Base-by-base conservation (phyloP, 2,329 filamentous ascomycete species). In the Lizonia empirigonia region DNA sequence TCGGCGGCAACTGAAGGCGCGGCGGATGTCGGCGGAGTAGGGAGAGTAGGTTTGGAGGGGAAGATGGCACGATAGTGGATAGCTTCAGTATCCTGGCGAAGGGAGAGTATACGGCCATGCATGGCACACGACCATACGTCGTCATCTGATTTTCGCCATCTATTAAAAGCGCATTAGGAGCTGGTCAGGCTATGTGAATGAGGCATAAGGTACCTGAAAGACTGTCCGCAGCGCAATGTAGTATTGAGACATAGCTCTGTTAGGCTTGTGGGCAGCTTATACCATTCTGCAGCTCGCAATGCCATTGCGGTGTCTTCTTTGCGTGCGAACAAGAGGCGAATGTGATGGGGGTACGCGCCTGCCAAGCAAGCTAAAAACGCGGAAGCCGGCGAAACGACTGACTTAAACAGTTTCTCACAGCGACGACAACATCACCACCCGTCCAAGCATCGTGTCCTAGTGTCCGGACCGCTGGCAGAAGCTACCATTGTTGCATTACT, bases 161-260 rank as follows among this genome's bases (percentile, higher is more conserved):
- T 87, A 49, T n/a, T 20, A n/a, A 16, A 47, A 8, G 27, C 20
- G 23, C 24, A 24, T 58, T 41, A 61, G 63, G 24, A 23, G 12
- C 12, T 29, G 7, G 13, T 19, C 3, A 26, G n/a, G 29, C 27
- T 32, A 13, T 24, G 23, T 7, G 33, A n/a, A 29, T 10, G 24
- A 37, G 12, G 42, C 10, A 40, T 12, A 7, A n/a, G 30, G 52
- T 73, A 85, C 83, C 85, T 77, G 62, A 99, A 99, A 0, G 93
- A 96, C 73, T 99, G 94, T 3, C 94, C 94, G 71, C 94, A 99
- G 56, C 93, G 87, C 26, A 99, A 78, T 0, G 91, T 96, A 0
- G 93, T 99, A 65, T 96, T 91, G 60, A 99, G 91, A 71, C 91
- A 97, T 4, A 99, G 83, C 70, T 99, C 94, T 4, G 86, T 84